Evolutionary conservation across 805 yeast genomes (phyloP).

Genomic region (Pichia cephalocereana): DNA sequence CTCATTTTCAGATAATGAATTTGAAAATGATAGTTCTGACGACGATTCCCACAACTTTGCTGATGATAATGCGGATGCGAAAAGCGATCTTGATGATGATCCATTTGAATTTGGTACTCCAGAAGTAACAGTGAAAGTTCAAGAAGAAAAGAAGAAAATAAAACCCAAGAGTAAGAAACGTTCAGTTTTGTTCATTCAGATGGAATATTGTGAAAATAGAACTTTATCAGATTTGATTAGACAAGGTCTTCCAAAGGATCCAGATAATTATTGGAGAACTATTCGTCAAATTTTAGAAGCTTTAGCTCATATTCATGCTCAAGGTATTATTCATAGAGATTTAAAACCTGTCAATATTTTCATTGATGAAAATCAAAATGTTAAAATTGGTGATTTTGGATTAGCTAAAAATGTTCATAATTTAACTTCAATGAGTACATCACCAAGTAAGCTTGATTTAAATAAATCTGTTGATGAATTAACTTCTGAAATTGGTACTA

Average conservation of each 20-base stretch:
- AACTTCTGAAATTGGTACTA: conserved; percentile 91
- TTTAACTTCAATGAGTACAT: conserved; percentile 13
- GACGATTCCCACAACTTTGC: conserved; percentile 13
- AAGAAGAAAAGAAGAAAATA: conserved; percentile 7
- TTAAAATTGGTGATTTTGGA: conserved; percentile 96
- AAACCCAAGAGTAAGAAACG: conserved; percentile 24
- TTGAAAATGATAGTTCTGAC: conserved; percentile 9
- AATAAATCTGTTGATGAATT: conserved; percentile 50
- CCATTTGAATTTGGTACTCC: conserved; percentile 24
- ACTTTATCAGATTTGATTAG: conserved; percentile 77
- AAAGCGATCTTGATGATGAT: conserved; percentile 17
- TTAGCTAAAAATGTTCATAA: conserved; percentile 82
- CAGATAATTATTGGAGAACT: conserved; percentile 84
- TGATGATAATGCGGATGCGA: conserved; percentile 14
- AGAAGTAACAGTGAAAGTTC: conserved; percentile 7
- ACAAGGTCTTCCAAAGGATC: conserved; percentile 59
- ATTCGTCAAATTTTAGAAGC: conserved; percentile 87
- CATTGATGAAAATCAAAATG: conserved; percentile 80
- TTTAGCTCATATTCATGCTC: conserved; percentile 79
- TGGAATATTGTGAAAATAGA: conserved; percentile 97
- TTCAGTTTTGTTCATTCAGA: conserved; percentile 85
- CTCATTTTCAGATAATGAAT: conserved; percentile 34
- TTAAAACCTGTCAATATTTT: conserved; percentile 93
- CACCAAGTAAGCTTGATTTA: conserved; percentile 11
- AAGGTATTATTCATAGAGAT: conserved; percentile 92